Base-by-base conservation (phyloP, 805 yeast genomes). In the Candida morakotiae region DNA sequence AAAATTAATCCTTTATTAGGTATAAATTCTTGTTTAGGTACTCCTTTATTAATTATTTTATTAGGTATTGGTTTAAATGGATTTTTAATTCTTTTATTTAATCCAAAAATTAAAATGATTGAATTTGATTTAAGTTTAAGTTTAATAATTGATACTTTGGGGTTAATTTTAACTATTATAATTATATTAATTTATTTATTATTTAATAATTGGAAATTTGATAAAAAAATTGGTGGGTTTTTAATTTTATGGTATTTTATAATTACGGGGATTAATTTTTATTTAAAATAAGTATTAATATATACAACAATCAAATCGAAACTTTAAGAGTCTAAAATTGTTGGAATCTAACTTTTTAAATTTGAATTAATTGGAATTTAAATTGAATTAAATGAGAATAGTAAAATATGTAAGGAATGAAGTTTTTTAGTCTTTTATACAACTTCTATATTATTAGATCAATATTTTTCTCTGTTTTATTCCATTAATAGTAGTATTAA, bases 61-160 rank as follows among this genome's bases (percentile, higher is more conserved):
- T 51, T 74, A 14, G 81, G 81, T 1, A 58, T 75, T 15, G 81
- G 81, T 0, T 47, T 67, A 10, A 73, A 73, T 48, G 70, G 76
- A 2, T 24, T 58, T 3, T 43, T 62, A 26, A 46, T 66, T 4
- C 51, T 61, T 22, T 7, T 31, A 6, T n/a, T n/a, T n/a, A n/a
- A n/a, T n/a, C 22, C 36, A 19, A 28, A 23, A 35, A 35, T n/a
- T 16, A 28, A 36, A 2, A 37, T 45, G 2, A 25, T 47, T 2
- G 26, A 38, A 15, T 55, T 64, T 34, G 44, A 44, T 7, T 40
- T 66, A 29, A 49, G 43, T 24, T 31, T 28, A 5, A 53, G 56
- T 38, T 44, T 64, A 8, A 38, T 51, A 3, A 28, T 55, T 2
- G 57, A 64, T 30, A 45, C 59, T 1, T 24, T 51, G 2, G 57